phyloP scores from a whole-genome alignment of 345 rosid genomes.

The Psidium guajava region DNA sequence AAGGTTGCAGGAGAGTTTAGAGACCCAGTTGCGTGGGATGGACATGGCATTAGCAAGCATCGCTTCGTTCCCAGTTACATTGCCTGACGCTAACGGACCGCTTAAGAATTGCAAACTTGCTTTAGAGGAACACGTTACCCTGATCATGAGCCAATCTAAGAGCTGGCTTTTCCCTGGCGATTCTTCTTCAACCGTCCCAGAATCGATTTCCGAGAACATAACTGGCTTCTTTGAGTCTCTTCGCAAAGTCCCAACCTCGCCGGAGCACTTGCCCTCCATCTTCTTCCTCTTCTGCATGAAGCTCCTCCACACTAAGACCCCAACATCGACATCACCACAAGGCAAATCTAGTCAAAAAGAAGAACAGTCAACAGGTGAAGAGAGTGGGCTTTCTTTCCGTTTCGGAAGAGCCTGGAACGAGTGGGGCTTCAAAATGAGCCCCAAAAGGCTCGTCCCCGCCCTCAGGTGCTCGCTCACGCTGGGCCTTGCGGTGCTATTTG shows the following conservation, averaged over 20 bases:
- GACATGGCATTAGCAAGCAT: conserved; percentile 47
- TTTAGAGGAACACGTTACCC: conserved; percentile 33
- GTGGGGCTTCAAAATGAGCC: background rate
- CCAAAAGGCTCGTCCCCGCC: conserved; percentile 41
- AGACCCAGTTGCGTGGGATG: conserved; percentile 65
- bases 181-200: conserved; percentile 35
- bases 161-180: conserved; percentile 5
- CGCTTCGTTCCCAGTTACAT: conserved; percentile 21
- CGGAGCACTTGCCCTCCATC: conserved; percentile 43
- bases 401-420: conserved; percentile 1
- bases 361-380: background rate
- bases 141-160: conserved; percentile 25
- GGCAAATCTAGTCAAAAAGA: background rate
- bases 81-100: background rate
- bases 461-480: conserved; percentile 54
- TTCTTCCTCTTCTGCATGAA: conserved; percentile 78
- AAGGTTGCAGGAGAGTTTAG: conserved; percentile 36
- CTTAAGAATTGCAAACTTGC: conserved; percentile 22
- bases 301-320: conserved; percentile 28
- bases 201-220: conserved; percentile 27
- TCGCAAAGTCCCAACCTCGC: conserved; percentile 28
- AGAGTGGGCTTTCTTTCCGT: background rate
- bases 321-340: background rate
- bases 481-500: conserved; percentile 58
- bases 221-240: conserved; percentile 33